A percentile compares a stretch with the other conserved stretches of the same genome.
phyloP scores from a whole-genome alignment of 2,329 filamentous ascomycete genomes.

The Calonectria crousiana region DNA sequence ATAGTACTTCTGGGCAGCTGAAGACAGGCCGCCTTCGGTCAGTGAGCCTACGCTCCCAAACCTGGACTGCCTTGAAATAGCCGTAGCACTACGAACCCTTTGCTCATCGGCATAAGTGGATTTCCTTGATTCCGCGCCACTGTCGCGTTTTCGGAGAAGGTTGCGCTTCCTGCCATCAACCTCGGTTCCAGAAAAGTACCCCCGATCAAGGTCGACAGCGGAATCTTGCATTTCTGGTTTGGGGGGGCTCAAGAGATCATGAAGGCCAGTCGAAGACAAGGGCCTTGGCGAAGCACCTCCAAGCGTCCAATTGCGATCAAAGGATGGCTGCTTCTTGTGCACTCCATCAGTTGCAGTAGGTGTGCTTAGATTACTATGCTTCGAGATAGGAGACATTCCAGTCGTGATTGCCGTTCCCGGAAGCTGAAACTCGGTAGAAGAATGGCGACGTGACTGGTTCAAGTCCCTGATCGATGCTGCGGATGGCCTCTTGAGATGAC shows the following conservation, averaged over 20 bases:
- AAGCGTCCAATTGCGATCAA: constrained; percentile 78
- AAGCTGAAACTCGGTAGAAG: constrained; percentile 80
- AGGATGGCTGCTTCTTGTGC: constrained; percentile 77
- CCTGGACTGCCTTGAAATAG: constrained; percentile 79
- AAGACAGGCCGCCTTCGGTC: constrained; percentile 70
- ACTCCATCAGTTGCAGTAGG: constrained; percentile 54
- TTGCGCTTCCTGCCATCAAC: constrained; percentile 81
- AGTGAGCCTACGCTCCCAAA: constrained; percentile 84
- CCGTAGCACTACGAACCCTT: constrained; percentile 73
- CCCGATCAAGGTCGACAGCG: constrained; percentile 79
- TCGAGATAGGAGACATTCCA: constrained; percentile 48
- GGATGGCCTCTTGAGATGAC: constrained; percentile 74
- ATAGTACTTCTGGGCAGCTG: constrained; percentile 79
- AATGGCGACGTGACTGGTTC: constrained; percentile 88
- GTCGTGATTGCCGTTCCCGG: constrained; percentile 38
- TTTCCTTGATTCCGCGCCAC: constrained; percentile 73
- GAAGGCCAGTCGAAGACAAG: constrained; percentile 65
- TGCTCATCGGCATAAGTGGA: constrained; percentile 84
- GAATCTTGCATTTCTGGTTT: constrained; percentile 60
- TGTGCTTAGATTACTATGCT: constrained; percentile 57
- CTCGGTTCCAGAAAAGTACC: constrained; percentile 94
- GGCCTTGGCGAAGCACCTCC: constrained; percentile 64
- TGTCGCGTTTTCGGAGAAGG: constrained; percentile 83
- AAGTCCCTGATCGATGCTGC: constrained; percentile 85
- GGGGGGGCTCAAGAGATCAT: constrained; percentile 56